Conservation (phyloP, 306 rosid species). For the Cucurbita pepo region DNA sequence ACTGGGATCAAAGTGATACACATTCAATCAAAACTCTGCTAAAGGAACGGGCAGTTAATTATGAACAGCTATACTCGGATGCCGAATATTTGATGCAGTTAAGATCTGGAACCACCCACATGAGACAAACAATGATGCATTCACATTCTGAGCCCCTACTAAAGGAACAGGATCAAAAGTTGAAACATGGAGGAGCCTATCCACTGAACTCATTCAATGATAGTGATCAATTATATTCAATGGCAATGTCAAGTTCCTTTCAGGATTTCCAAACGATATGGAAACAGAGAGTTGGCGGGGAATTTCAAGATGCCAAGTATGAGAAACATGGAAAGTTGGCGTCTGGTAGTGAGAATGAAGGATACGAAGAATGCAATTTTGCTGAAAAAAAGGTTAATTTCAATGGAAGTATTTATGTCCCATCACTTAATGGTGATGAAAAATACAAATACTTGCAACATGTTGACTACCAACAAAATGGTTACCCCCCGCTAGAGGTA, state of each 20-base stretch:
- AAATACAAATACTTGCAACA: neutral
- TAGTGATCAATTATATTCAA: slow-evolving; percentile 22
- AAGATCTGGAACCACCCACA: slow-evolving; percentile 15
- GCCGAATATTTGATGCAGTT: slow-evolving; percentile 14
- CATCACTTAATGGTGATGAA: neutral
- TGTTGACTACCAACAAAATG: neutral
- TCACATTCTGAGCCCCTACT: slow-evolving; percentile 38
- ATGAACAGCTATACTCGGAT: slow-evolving; percentile 22
- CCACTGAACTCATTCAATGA: slow-evolving; percentile 11
- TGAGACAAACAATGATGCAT: slow-evolving; percentile 30
- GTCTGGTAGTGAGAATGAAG: neutral
- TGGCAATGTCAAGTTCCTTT: slow-evolving; percentile 20
- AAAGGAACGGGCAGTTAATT: slow-evolving; percentile 22
- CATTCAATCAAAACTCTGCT: slow-evolving; percentile 2
- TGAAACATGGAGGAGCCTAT: slow-evolving; percentile 10
- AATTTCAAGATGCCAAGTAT: slow-evolving; percentile 9
- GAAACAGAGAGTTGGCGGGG: slow-evolving; percentile 16
- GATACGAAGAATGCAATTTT: neutral
- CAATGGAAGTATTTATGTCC: neutral
- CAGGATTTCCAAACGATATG: slow-evolving; percentile 19
- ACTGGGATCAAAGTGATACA: slow-evolving; percentile 18
- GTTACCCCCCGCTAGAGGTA: neutral
- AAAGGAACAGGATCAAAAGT: slow-evolving; percentile 26
- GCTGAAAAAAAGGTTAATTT: neutral
- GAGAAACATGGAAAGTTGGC: slow-evolving; percentile 8